Base-by-base conservation (phyloP, 2,329 filamentous ascomycete genomes). In the Colletotrichum tabaci region DNA sequence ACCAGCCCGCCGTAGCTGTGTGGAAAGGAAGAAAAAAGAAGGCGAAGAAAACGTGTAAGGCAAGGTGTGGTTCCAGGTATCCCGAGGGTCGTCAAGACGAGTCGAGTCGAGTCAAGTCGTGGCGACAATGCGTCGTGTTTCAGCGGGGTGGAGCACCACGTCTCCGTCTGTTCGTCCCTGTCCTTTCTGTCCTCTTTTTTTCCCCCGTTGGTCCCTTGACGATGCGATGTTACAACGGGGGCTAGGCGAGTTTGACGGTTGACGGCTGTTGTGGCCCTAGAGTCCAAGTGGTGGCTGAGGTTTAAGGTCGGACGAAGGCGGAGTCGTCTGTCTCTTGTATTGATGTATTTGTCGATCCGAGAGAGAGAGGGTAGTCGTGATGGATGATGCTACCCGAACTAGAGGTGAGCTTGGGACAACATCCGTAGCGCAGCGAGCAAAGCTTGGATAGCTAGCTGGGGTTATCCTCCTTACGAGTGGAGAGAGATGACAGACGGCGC, bases 111-210 rank as follows among this genome's bases (percentile, higher is more conserved):
- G 47, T 50, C 9, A 10, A 38, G 40, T 30, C 53, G 69, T 69
- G 69, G 69, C 69, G 69, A 71, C 65, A 68, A 68, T 71, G 69
- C 65, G 69, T 71, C 58, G 69, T 58, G 69, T 71, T 71, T 71
- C 69, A 71, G 58, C 65, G 44, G 47, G 30, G 69, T 71, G 69
- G 69, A 68, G 57, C 26, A 30, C 44, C 21, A 42, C 18, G 13
- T 55, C 55, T n/a, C 62, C 47, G 65, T 55, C 65, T 26, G 56
- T 62, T 55, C 57, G 57, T 55, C 64, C 47, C 42, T 47, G 30
- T 55, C 21, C 18, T 15, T 49, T 50, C n/a, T 64, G 15, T 44
- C 46, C n/a, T 57, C 5, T 44, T 46, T 26, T 26, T 23, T 30
- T 10, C 53, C 49, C 13, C 42, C 4, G 18, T 4, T 50, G 47